Percentiles rank a stretch among this genome's conserved stretches.
Evolutionary conservation across 257 asterid species (phyloP).

Genomic region (Rehmannia glutinosa): DNA sequence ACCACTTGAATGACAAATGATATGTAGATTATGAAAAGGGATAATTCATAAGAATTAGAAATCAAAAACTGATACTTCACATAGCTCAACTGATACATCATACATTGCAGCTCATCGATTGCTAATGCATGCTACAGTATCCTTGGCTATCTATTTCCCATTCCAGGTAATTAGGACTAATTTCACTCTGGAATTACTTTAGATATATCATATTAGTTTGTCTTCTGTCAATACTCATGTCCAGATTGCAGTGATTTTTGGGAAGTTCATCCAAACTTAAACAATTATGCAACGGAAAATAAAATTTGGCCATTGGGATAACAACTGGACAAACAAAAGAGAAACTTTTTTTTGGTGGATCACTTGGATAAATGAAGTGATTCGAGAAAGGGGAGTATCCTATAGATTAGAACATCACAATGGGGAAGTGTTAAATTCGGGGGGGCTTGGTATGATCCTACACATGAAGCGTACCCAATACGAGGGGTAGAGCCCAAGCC

Average conservation of each 20-base stretch:
- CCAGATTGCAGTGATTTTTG: not conserved
- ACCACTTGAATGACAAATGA: not conserved
- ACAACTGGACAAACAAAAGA: too few relatives aligned
- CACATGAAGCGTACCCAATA: too few relatives aligned
- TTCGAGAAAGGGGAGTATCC: not conserved
- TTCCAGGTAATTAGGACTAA: not conserved
- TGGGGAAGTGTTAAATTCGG: too few relatives aligned
- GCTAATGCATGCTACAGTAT: not conserved
- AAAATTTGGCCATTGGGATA: too few relatives aligned
- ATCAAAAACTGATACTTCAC: not conserved
- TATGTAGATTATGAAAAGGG: not conserved
- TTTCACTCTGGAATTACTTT: not conserved
- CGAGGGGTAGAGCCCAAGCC: too few relatives aligned
- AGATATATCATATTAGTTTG: not conserved
- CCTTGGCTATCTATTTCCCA: not conserved
- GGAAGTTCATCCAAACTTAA: not conserved
- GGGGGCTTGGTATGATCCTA: too few relatives aligned
- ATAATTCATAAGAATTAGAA: not conserved
- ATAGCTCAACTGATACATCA: not conserved
- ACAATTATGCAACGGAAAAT: not conserved
- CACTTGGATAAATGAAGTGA: not conserved
- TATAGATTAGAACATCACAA: not conserved
- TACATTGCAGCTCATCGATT: not conserved
- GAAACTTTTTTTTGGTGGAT: not conserved
- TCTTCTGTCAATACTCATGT: not conserved